A percentile compares a stretch with the other conserved stretches of the same genome.
Conservation (phyloP, 768 basidiomycete genomes). For the Cystobasidium onofrii region DNA sequence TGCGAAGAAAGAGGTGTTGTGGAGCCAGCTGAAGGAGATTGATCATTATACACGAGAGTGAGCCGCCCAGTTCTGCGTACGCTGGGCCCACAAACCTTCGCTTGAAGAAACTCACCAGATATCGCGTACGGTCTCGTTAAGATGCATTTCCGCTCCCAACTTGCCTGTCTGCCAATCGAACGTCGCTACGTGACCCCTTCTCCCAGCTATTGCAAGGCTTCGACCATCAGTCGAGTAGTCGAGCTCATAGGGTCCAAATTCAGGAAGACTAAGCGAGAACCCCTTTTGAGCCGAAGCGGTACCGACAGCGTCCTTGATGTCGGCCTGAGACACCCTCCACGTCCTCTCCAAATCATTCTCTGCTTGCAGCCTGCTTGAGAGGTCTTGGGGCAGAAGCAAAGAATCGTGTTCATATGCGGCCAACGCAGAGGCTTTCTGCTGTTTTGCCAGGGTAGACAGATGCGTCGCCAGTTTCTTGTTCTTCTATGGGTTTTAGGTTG, state of each 20-base stretch:
- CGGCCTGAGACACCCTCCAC: constrained; percentile 76
- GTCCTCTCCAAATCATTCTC: constrained; percentile 78
- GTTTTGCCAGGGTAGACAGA: constrained; percentile 32
- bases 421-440: constrained; percentile 33
- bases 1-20: constrained; percentile 85
- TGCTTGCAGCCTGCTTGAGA: constrained; percentile 63
- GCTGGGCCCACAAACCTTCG: constrained; percentile 43
- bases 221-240: constrained; percentile 87
- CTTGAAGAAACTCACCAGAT: constrained; percentile 78
- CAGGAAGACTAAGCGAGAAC: constrained; percentile 74
- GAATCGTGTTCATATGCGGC: constrained; percentile 40
- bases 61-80: not conserved
- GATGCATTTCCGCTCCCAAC: constrained; percentile 75
- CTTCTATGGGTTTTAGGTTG: not conserved
- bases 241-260: constrained; percentile 67
- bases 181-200: constrained; percentile 75
- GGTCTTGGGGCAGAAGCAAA: constrained; percentile 59
- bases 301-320: constrained; percentile 54
- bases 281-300: constrained; percentile 44
- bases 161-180: constrained; percentile 88
- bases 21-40: constrained; percentile 65
- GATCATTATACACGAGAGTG: too few species aligned
- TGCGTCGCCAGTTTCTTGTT: constrained; percentile 26
- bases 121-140: constrained; percentile 83
- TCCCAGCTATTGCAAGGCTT: constrained; percentile 76